Conservation (phyloP, 2,329 filamentous ascomycete species). For the Akanthomyces uredinophilus region DNA sequence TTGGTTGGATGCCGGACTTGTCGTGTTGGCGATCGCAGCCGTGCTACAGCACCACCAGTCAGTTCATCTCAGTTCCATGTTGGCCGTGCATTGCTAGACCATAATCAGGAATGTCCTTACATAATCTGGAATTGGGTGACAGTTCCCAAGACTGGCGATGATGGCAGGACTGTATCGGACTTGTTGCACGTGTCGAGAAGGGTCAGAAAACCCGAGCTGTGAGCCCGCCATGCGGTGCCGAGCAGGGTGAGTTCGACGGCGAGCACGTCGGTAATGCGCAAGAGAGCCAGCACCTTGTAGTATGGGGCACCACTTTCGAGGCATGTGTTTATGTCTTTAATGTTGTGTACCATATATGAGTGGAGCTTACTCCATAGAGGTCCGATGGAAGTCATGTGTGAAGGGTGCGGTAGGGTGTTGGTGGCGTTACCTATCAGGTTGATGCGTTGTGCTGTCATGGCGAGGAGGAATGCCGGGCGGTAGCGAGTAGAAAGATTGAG, state of each 20-base stretch:
- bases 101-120: not conserved
- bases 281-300: not conserved
- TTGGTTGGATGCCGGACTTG: not conserved
- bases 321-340: not conserved
- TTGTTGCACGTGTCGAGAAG: not conserved
- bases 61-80: not conserved
- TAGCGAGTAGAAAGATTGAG: constrained; percentile 1
- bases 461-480: not conserved
- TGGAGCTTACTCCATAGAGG: not conserved
- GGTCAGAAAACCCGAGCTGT: not conserved
- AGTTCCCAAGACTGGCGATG: not conserved
- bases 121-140: not conserved
- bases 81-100: not conserved
- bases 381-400: not conserved
- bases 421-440: not conserved
- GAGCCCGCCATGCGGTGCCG: constrained; percentile 5
- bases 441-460: constrained; percentile 4
- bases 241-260: constrained; percentile 1
- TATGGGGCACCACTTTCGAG: not conserved
- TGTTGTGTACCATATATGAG: not conserved
- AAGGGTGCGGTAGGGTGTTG: not conserved
- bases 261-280: constrained; percentile 2
- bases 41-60: not conserved
- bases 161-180: not conserved
- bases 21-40: constrained; percentile 1